A percentile compares a stretch with the other conserved stretches of the same genome.
These are phyloP conservation scores for Aspergillus sp. DNA, from an alignment of 2,329 filamentous ascomycete species.

Conservation along the genomic window DNA sequence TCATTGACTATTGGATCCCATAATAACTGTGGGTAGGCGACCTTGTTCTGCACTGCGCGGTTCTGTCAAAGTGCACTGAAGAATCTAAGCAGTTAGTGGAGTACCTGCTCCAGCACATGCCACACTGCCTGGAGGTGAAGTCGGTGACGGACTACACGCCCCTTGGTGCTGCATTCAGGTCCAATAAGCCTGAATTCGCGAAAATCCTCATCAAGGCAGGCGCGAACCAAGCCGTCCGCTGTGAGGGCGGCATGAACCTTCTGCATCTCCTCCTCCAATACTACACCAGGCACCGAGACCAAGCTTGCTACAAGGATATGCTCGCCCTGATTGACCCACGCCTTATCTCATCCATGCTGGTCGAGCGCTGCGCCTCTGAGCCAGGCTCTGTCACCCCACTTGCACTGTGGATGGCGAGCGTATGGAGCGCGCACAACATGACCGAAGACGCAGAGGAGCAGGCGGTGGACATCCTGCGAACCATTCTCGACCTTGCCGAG, in stretches of 20 bases:
- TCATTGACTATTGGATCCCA: background rate
- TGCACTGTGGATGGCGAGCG: slow-evolving; percentile 58
- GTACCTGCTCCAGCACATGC: slow-evolving; percentile 67
- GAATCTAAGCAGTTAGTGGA: slow-evolving; percentile 62
- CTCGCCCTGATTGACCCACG: slow-evolving; percentile 55
- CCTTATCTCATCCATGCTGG: slow-evolving; percentile 36
- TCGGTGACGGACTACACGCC: slow-evolving; percentile 58
- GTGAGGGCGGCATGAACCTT: slow-evolving; percentile 67
- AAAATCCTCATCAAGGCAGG: slow-evolving; percentile 69
- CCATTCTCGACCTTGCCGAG: slow-evolving; percentile 51
- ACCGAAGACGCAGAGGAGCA: background rate
- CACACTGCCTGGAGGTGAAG: slow-evolving; percentile 66
- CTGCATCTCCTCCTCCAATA: slow-evolving; percentile 61
- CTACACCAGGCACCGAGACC: slow-evolving; percentile 50
- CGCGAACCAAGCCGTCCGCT: slow-evolving; percentile 70
- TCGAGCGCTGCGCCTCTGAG: slow-evolving; percentile 33
- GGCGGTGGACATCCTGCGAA: background rate
- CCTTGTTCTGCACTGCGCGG: slow-evolving; percentile 68
- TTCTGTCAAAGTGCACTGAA: slow-evolving; percentile 51
- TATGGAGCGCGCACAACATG: background rate
- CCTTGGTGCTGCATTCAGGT: slow-evolving; percentile 67
- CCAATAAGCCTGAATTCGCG: slow-evolving; percentile 41
- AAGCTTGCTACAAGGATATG: slow-evolving; percentile 60
- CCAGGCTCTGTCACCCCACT: slow-evolving; percentile 53
- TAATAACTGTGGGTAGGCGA: slow-evolving; percentile 31